Evolutionary conservation across 2,329 filamentous ascomycete species (phyloP).

Genomic region (Fusarium multiceps): DNA sequence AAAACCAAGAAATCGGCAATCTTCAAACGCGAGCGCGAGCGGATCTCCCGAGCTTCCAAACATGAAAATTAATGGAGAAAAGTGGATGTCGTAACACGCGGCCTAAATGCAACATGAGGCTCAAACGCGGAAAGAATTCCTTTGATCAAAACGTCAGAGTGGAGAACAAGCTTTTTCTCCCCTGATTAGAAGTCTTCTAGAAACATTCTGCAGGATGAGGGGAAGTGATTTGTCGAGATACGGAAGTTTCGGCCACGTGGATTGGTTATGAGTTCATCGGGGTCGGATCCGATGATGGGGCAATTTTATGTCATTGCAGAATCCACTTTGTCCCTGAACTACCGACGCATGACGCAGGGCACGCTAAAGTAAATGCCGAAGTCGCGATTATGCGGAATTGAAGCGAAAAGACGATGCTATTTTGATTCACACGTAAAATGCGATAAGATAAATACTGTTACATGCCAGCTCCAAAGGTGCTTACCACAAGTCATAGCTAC

Average conservation of each 20-base stretch:
- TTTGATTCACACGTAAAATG: background rate
- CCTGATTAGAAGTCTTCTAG: too few species aligned
- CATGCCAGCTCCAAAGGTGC: rapidly evolving
- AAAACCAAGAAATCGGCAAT: background rate
- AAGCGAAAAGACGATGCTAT: background rate
- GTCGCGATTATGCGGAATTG: background rate
- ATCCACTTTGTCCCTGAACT: background rate
- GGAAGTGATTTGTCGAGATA: background rate
- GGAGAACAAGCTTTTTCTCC: background rate
- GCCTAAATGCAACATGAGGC: constrained; percentile 5
- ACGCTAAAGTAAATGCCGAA: background rate
- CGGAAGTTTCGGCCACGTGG: background rate
- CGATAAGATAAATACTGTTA: background rate
- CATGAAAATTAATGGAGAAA: background rate
- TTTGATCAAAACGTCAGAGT: background rate
- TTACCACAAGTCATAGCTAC: background rate
- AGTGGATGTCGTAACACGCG: background rate
- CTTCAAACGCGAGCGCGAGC: constrained; percentile 16
- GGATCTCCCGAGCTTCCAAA: background rate
- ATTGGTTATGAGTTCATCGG: background rate
- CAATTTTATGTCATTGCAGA: background rate
- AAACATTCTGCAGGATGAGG: too few species aligned
- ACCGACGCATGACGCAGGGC: background rate
- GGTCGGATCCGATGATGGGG: background rate
- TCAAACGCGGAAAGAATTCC: constrained; percentile 6